These are phyloP conservation scores for Ogataea pini DNA, from an alignment of 805 yeast species.

Conservation along the genomic window DNA sequence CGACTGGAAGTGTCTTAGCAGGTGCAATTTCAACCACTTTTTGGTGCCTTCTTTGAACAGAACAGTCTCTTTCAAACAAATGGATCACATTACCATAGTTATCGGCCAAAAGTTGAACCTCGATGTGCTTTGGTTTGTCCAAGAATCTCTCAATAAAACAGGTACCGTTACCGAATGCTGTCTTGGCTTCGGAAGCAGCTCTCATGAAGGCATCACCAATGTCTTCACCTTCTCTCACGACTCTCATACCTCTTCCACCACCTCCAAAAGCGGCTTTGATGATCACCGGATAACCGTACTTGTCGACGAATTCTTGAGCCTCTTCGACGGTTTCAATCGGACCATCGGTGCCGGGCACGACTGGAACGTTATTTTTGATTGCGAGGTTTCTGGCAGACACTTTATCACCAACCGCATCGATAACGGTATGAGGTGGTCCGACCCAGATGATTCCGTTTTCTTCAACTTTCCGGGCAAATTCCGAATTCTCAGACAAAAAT, in stretches of 20 bases:
- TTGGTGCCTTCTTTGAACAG: constrained; percentile 99
- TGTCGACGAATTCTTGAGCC: constrained; percentile 73
- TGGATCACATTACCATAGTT: constrained; percentile 93
- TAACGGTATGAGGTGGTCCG: constrained; percentile 86
- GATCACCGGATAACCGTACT: constrained; percentile 94
- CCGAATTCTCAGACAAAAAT: constrained; percentile 52
- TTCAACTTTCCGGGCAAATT: constrained; percentile 88
- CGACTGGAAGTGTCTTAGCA: constrained; percentile 81
- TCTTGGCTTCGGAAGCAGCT: constrained; percentile 90
- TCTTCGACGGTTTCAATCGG: constrained; percentile 82
- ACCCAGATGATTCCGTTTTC: constrained; percentile 93
- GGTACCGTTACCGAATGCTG: constrained; percentile 98
- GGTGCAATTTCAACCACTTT: constrained; percentile 99
- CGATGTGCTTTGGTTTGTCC: constrained; percentile 95
- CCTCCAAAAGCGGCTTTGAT: constrained; percentile 99
- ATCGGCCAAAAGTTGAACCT: constrained; percentile 94
- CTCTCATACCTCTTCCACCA: constrained; percentile 99
- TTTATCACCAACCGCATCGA: constrained; percentile 95
- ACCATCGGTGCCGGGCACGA: constrained; percentile 97
- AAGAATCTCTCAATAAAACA: constrained; percentile 96
- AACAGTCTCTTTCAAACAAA: constrained; percentile 95
- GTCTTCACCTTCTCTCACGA: constrained; percentile 94
- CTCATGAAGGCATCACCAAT: constrained; percentile 88
- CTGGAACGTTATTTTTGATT: constrained; percentile 77
- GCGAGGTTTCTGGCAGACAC: constrained; percentile 93